These are phyloP conservation scores for Neurospora africana DNA, from an alignment of 495 filamentous ascomycete genomes.

Conservation along the genomic window DNA sequence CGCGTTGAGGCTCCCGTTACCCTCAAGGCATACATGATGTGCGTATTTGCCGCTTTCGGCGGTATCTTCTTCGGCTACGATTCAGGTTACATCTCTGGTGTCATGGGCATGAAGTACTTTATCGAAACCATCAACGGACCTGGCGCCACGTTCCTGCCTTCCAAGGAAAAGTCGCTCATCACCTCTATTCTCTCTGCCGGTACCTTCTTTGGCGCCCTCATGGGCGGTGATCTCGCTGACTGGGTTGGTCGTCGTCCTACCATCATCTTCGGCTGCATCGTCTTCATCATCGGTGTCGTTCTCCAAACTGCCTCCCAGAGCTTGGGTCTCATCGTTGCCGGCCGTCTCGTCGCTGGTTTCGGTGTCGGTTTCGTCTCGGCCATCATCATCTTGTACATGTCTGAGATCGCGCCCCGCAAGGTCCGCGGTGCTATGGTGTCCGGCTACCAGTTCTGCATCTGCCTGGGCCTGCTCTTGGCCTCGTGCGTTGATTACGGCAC, in stretches of 20 bases:
- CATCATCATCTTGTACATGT: slow-evolving; percentile 68
- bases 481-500: slow-evolving; percentile 63
- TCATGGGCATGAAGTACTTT: slow-evolving; percentile 47
- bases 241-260: slow-evolving; percentile 56
- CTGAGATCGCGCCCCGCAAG: slow-evolving; percentile 52
- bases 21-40: slow-evolving; percentile 54
- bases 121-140: slow-evolving; percentile 34
- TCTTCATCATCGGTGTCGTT: slow-evolving; percentile 55
- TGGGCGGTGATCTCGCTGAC: slow-evolving; percentile 60
- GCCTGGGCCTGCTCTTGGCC: slow-evolving; percentile 60
- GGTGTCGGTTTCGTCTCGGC: slow-evolving; percentile 67
- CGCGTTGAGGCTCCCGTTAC: slow-evolving; percentile 54
- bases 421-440: slow-evolving; percentile 63
- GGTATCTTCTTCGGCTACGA: slow-evolving; percentile 60
- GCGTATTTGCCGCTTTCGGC: slow-evolving; percentile 57
- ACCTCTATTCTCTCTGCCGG: slow-evolving; percentile 51
- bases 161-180: slow-evolving; percentile 50
- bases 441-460: slow-evolving; percentile 70
- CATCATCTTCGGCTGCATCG: slow-evolving; percentile 50
- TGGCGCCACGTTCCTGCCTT: slow-evolving; percentile 16
- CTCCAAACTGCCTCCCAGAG: slow-evolving; percentile 40
- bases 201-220: slow-evolving; percentile 61
- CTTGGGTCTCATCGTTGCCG: slow-evolving; percentile 39
- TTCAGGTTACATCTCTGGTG: slow-evolving; percentile 52
- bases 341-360: slow-evolving; percentile 39